Evolutionary conservation across 2,329 filamentous ascomycete genomes (phyloP).

Genomic region (Tetracladium maxilliforme): DNA sequence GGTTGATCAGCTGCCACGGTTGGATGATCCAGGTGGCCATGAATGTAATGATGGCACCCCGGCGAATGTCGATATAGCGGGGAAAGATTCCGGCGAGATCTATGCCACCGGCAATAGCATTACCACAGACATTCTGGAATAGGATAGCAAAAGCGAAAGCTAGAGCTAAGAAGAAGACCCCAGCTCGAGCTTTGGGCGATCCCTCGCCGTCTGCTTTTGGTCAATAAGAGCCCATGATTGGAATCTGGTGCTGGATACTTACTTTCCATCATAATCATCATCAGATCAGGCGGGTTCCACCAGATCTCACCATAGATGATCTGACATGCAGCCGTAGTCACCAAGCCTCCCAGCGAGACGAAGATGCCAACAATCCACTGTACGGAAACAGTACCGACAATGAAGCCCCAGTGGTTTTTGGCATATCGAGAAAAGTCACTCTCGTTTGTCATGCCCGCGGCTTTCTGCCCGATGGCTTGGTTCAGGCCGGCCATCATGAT

Average conservation of each 20-base stretch:
- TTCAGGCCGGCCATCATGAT: constrained; percentile 28
- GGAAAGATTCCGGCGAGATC: too few species aligned
- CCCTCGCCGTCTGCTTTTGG: constrained; percentile 21
- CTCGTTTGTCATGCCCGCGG: constrained; percentile 24
- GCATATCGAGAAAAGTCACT: constrained; percentile 29
- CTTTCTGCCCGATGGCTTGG: constrained; percentile 22
- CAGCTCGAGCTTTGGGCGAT: constrained; percentile 9
- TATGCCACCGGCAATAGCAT: constrained; percentile 4
- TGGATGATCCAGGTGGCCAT: too few species aligned
- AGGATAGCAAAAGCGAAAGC: constrained; percentile 4
- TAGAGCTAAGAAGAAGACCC: constrained; percentile 5
- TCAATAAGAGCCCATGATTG: constrained; percentile 5
- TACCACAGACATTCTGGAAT: constrained; percentile 24
- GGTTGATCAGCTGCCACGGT: too few species aligned
- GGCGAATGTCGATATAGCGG: too few species aligned
- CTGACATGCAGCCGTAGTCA: constrained; percentile 17
- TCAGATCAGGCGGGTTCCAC: constrained; percentile 23
- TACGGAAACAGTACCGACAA: constrained; percentile 22
- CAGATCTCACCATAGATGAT: constrained; percentile 3
- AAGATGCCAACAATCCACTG: constrained; percentile 22
- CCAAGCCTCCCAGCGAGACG: constrained; percentile 24
- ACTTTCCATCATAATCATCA: constrained; percentile 26
- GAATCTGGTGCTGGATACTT: constrained; percentile 3
- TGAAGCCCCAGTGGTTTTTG: constrained; percentile 15
- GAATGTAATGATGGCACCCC: too few species aligned